Evolutionary conservation across 176 grass and related monocot species (phyloP).

Genomic region (Bonia amplexicaulis): DNA sequence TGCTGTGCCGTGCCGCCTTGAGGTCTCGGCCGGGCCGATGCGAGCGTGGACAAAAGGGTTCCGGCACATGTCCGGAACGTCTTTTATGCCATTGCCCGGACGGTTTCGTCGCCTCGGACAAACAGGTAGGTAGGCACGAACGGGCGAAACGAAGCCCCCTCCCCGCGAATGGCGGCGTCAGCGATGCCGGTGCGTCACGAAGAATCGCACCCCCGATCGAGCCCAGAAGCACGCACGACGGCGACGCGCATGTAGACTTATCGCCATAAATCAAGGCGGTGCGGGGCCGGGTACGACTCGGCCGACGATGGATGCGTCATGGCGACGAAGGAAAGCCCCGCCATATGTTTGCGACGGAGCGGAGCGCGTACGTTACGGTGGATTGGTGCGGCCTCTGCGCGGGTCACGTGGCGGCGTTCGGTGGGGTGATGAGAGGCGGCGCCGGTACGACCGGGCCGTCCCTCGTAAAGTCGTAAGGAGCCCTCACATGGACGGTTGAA

Average conservation of each 20-base stretch:
- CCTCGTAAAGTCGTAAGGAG: not conserved
- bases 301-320: not conserved
- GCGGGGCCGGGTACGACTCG: not conserved
- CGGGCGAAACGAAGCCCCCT: not conserved
- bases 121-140: not conserved
- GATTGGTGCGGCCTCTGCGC: not conserved
- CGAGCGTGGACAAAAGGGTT: not conserved
- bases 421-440: not conserved
- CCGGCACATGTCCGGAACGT: not conserved
- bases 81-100: not conserved
- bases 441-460: not conserved
- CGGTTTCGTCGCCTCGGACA: constrained; percentile 16
- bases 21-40: not conserved
- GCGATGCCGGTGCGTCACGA: not conserved
- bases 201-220: not conserved
- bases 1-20: not conserved
- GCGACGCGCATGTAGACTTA: not conserved
- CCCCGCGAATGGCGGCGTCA: constrained; percentile 29
- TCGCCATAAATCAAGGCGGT: constrained; percentile 15
- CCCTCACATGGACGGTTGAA: not conserved
- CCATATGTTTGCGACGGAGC: not conserved
- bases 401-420: constrained; percentile 8
- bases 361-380: not conserved
- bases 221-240: not conserved
- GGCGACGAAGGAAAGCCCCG: not conserved